Percentiles rank a stretch among this genome's conserved stretches.
These are phyloP conservation scores for Ganoderma multipileum DNA, from an alignment of 1,284 basidiomycete genomes.

Conservation along the genomic window DNA sequence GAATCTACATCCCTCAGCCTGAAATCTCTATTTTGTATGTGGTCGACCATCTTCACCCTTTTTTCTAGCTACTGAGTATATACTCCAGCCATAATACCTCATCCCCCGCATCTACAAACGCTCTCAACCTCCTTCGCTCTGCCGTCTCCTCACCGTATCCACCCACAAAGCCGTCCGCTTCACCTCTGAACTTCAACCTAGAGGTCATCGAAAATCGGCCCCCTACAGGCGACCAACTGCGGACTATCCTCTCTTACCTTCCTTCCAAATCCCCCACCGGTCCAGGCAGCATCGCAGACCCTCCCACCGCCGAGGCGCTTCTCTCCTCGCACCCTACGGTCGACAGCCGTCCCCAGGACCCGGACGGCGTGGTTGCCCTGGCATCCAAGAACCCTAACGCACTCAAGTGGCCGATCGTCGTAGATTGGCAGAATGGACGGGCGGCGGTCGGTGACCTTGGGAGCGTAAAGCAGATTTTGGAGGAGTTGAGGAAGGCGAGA, in stretches of 20 bases:
- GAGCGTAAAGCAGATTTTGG: conserved; percentile 68
- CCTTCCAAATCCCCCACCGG: conserved; percentile 38
- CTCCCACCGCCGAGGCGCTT: conserved; percentile 47
- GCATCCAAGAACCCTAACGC: conserved; percentile 57
- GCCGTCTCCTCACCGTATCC: conserved; percentile 69
- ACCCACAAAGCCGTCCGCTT: conserved; percentile 47
- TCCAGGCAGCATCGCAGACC: conserved; percentile 32
- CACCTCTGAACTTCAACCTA: conserved; percentile 72
- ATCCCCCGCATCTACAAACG: conserved; percentile 67
- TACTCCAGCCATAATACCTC: conserved; percentile 63
- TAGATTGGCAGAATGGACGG: conserved; percentile 76
- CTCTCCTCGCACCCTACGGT: conserved; percentile 64
- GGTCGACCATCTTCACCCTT: neutral
- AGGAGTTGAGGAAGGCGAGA: conserved; percentile 63
- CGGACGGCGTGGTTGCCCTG: conserved; percentile 56
- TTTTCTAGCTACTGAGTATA: neutral
- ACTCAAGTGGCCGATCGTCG: conserved; percentile 77
- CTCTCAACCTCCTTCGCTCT: conserved; percentile 62
- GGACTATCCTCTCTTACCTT: conserved; percentile 69
- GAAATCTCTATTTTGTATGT: conserved; percentile 73
- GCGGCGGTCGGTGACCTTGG: conserved; percentile 72
- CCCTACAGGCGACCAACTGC: conserved; percentile 72
- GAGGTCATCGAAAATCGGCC: conserved; percentile 69
- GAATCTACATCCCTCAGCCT: conserved; percentile 45
- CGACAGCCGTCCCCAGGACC: conserved; percentile 48